These are phyloP conservation scores for Lactarius pseudohatsudake DNA, from an alignment of 768 basidiomycete genomes.

Conservation along the genomic window DNA sequence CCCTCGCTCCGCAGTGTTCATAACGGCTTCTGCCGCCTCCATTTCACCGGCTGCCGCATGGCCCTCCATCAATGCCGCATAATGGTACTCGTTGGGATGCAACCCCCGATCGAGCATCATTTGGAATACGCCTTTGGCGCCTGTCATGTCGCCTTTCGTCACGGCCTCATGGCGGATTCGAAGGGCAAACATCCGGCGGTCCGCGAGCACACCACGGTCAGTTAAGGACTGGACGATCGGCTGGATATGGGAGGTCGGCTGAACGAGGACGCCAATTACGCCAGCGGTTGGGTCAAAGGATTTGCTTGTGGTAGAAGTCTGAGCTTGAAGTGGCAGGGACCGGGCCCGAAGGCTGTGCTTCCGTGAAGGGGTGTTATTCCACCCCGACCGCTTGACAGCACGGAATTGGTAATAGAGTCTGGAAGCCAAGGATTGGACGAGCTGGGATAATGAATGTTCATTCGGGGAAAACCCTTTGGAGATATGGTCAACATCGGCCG, in stretches of 20 bases:
- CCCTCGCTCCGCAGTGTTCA: slow-evolving; percentile 50
- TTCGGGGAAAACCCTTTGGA: slow-evolving; percentile 44
- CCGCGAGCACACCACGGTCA: slow-evolving; percentile 50
- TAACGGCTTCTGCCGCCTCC: slow-evolving; percentile 50
- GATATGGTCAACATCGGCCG: slow-evolving; percentile 48
- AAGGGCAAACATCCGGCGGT: slow-evolving; percentile 56
- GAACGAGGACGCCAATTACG: slow-evolving; percentile 39
- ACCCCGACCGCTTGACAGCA: slow-evolving; percentile 23
- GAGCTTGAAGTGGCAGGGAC: not conserved
- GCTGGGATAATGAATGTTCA: slow-evolving; percentile 53
- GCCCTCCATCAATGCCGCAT: slow-evolving; percentile 75
- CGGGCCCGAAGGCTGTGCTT: slow-evolving; percentile 4
- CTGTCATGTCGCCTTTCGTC: slow-evolving; percentile 48
- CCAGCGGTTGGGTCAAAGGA: slow-evolving; percentile 53
- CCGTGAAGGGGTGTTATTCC: slow-evolving; percentile 41
- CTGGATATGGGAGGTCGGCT: slow-evolving; percentile 36
- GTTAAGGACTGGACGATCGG: slow-evolving; percentile 49
- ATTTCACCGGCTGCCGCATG: slow-evolving; percentile 61
- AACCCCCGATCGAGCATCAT: slow-evolving; percentile 66
- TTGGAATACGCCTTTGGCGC: slow-evolving; percentile 55
- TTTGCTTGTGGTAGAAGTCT: slow-evolving; percentile 2
- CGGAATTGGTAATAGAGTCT: slow-evolving; percentile 48
- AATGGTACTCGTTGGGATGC: slow-evolving; percentile 71
- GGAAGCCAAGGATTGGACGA: slow-evolving; percentile 55
- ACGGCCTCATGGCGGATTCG: slow-evolving; percentile 64